These are phyloP conservation scores for Geranium incanum DNA, from an alignment of 441 rosid species.

Conservation along the genomic window DNA sequence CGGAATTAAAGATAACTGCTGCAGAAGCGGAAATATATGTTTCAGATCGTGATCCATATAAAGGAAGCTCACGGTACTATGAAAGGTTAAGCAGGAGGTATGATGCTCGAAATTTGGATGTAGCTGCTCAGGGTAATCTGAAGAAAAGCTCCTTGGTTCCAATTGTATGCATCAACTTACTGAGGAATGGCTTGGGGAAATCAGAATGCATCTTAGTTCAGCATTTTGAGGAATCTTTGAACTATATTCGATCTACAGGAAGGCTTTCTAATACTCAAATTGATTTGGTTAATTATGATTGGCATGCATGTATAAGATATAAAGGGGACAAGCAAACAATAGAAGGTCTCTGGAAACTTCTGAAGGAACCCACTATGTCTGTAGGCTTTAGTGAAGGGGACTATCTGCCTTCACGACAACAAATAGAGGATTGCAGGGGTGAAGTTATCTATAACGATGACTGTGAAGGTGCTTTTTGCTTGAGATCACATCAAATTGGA, in stretches of 20 bases:
- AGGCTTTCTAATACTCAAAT: slow-evolving; percentile 66
- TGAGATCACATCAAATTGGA: slow-evolving; percentile 92
- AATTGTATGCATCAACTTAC: slow-evolving; percentile 74
- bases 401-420: slow-evolving; percentile 67
- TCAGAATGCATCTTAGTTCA: slow-evolving; percentile 87
- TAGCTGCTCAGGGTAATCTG: slow-evolving; percentile 45
- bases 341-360: slow-evolving; percentile 80
- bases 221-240: slow-evolving; percentile 80
- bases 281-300: slow-evolving; percentile 73
- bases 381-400: slow-evolving; percentile 90
- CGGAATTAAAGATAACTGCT: slow-evolving; percentile 81
- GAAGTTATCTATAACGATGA: slow-evolving; percentile 69
- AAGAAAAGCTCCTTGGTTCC: slow-evolving; percentile 72
- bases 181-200: slow-evolving; percentile 83
- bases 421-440: slow-evolving; percentile 80
- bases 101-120: slow-evolving; percentile 62
- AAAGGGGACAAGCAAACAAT: slow-evolving; percentile 88
- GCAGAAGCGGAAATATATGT: slow-evolving; percentile 97
- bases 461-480: slow-evolving; percentile 79
- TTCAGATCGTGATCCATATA: slow-evolving; percentile 75
- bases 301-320: slow-evolving; percentile 78
- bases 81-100: slow-evolving; percentile 80
- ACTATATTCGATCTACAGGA: slow-evolving; percentile 56
- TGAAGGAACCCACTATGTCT: slow-evolving; percentile 61
- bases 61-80: slow-evolving; percentile 81